phyloP scores from a whole-genome alignment of 805 yeast genomes.

The Clavispora carvajalis region DNA sequence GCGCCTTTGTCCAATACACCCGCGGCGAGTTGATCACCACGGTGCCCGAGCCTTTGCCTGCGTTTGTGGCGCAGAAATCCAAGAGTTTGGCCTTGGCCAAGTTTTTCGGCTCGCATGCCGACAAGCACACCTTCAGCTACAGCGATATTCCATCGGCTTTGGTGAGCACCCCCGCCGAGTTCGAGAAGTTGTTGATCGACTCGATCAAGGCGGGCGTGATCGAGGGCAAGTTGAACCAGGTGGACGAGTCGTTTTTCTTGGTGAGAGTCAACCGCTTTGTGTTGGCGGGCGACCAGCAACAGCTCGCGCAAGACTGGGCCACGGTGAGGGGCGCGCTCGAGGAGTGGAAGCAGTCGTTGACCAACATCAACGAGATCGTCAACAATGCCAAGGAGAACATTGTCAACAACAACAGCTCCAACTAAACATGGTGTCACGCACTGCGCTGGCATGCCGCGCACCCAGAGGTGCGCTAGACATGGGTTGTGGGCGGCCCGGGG shows the following conservation, averaged over 20 bases:
- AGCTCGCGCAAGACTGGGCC: slow-evolving; percentile 30
- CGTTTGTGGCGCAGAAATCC: slow-evolving; percentile 29
- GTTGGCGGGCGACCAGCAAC: slow-evolving; percentile 31
- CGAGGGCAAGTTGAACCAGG: slow-evolving; percentile 43
- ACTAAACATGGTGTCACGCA: slow-evolving; percentile 5
- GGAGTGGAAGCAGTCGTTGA: slow-evolving; percentile 37
- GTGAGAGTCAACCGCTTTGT: slow-evolving; percentile 37
- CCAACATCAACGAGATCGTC: slow-evolving; percentile 38
- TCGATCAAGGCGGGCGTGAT: slow-evolving; percentile 40
- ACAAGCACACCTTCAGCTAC: slow-evolving; percentile 28
- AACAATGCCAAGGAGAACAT: slow-evolving; percentile 39
- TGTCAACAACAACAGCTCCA: slow-evolving; percentile 20
- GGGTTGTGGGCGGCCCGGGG: no score
- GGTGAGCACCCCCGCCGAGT: slow-evolving; percentile 24
- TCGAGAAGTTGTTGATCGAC: slow-evolving; percentile 36
- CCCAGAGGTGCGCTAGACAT: neutral
- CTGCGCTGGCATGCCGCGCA: no score
- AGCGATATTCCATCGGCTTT: slow-evolving; percentile 30
- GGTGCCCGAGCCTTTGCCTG: slow-evolving; percentile 19
- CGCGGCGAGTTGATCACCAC: slow-evolving; percentile 28
- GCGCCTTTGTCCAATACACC: slow-evolving; percentile 28
- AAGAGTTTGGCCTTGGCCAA: slow-evolving; percentile 37
- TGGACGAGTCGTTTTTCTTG: slow-evolving; percentile 35
- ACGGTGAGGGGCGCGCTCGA: slow-evolving; percentile 29
- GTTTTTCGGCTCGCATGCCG: slow-evolving; percentile 26